Evolutionary conservation across 805 yeast genomes (phyloP).

Genomic region (Myxozyma neotropica): DNA sequence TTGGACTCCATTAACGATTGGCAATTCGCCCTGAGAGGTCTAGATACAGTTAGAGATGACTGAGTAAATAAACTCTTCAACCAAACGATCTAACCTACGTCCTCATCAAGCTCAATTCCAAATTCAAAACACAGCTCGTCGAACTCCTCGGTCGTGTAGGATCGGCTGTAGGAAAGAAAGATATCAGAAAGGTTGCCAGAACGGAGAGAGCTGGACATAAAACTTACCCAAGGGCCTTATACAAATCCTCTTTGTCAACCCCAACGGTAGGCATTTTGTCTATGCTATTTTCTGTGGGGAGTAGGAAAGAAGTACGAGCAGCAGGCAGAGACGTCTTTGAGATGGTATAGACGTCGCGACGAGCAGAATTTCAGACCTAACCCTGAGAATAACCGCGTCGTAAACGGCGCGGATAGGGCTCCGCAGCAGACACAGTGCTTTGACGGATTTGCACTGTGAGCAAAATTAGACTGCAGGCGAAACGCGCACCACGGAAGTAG

Average conservation of each 20-base stretch:
- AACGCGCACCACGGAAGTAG: background rate
- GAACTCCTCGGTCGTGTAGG: conserved; percentile 82
- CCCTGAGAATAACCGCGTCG: background rate
- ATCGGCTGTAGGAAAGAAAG: conserved; percentile 45
- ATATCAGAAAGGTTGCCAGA: background rate
- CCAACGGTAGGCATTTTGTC: conserved; percentile 88
- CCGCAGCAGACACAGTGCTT: background rate
- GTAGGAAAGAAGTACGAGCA: too few relatives aligned
- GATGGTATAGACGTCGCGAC: background rate
- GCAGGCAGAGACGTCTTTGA: too few relatives aligned
- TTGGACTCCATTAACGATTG: conserved; percentile 46
- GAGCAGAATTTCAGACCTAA: too few relatives aligned
- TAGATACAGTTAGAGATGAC: background rate
- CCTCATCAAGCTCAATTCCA: conserved; percentile 97
- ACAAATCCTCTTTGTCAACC: conserved; percentile 92
- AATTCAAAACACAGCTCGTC: conserved; percentile 97
- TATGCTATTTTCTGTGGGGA: background rate
- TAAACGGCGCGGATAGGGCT: background rate
- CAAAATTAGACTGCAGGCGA: background rate
- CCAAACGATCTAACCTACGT: conserved; percentile 42
- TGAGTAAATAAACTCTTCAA: too few relatives aligned
- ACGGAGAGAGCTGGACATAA: too few relatives aligned
- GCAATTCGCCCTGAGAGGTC: conserved; percentile 35
- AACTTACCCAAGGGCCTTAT: conserved; percentile 66
- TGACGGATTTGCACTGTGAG: background rate